Evolutionary conservation across 2,329 filamentous ascomycete species (phyloP), one percentile per base, ranked within the genome.

Genomic region (Nemania bipapillata): DNA sequence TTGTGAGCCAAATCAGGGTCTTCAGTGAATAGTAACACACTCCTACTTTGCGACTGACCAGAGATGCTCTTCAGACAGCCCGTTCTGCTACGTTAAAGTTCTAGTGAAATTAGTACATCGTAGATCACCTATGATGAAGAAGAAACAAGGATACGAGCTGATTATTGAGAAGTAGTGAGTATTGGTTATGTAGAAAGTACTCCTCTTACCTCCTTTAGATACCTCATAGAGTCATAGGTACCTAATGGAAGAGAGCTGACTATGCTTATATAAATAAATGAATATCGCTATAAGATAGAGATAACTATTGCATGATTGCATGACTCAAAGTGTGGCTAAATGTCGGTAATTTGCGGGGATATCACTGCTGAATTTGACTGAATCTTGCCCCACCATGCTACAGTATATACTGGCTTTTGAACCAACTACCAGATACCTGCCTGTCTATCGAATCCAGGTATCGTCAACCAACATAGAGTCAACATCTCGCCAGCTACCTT

Each of bases 321-420:
- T 15, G n/a, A 59, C 55, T 47, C 45, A 24, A 6, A 2, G 0
- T 4, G 54, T 71, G 74, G 75, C 20, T 69, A 74, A 76, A 72
- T 52, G 42, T 11, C 72, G 75, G 75, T 54, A 50, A 47, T 70
- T 72, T 45, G 63, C 37, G 70, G 70, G 69, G 74, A 74, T 74
- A 75, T 76, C 74, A 75, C 68, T 67, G 64, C 62, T 66, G 69
- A 74, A 71, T 65, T 73, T 72, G 63, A 70, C 37, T 65, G 52
- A 63, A 67, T 50, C 50, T 58, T 67, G 70, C 73, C 74, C 74
- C 72, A 71, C 71, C 53, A 70, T 65, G n/a, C n/a, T n/a, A 50
- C n/a, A 32, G 30, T 4, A 4, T 4, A 32, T 32, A 32, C 30
- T 32, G 17, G 20, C 40, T n/a, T n/a, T n/a, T n/a, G n/a, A n/a